Evolutionary conservation across 192 early-diverging fungal species (phyloP), one percentile per base, ranked within the genome.

Genomic region (Coemansia asiatica): DNA sequence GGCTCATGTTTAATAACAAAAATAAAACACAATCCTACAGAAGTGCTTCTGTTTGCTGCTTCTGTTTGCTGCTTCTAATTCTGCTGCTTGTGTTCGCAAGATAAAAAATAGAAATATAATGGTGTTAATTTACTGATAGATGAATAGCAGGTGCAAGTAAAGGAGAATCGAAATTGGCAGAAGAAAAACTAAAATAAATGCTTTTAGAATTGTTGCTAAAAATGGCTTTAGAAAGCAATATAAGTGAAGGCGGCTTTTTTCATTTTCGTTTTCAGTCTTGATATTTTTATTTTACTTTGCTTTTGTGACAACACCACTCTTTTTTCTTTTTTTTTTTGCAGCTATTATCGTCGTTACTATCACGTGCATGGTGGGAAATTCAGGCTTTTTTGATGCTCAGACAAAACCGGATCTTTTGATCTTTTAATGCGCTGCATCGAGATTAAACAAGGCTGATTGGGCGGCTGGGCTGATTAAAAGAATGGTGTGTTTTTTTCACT

Each of bases 1-100:
- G 60, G 68, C 71, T 77, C 80, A 82, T 73, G 25, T 9, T 2
- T 55, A n/a, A 55, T 29, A 29, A 18, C 16, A 15, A 8, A 19
- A n/a, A 1, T 29, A 21, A 15, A n/a, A 13, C 2, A 29, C 1
- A 29, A 27, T 12, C 0, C 13, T n/a, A 22, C 26, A 22, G 19
- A 2, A 12, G 46, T 12, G 46, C 46, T 48, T 48, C 4, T 6
- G 13, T 51, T 51, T 23, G 25, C 25, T 21, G 22, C 19, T 31
- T 28, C 26, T 15, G 23, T 18, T 8, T 38, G 56, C 13, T 59
- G 40, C 3, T 56, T 56, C 26, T 56, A 13, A 9, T 56, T 56
- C 26, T 56, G n/a, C 3, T 33, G 26, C 26, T 56, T 59, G 38
- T n/a, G 31, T 44, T 6, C 1, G 31, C 38, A 4, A 29, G 33